Conservation (phyloP, 1,284 basidiomycete species). For the Entoloma clypeatum region DNA sequence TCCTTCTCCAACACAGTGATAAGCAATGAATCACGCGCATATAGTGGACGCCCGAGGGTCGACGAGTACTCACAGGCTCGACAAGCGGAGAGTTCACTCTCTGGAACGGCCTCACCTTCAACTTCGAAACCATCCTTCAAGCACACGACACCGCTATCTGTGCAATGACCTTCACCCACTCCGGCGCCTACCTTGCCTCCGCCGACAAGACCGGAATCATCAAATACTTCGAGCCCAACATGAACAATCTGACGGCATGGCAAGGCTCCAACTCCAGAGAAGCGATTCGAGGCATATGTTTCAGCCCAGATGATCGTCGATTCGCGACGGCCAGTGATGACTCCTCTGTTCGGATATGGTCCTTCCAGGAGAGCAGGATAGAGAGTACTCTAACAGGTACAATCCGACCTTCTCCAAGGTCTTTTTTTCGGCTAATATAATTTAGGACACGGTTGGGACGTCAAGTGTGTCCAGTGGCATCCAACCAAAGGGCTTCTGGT, state of each 20-base stretch:
- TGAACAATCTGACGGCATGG: slow-evolving; percentile 97
- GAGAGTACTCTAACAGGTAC: slow-evolving; percentile 84
- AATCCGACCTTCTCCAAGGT: slow-evolving; percentile 17
- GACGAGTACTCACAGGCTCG: slow-evolving; percentile 90
- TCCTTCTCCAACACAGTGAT: slow-evolving; percentile 6
- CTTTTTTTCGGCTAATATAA: slow-evolving; percentile 4
- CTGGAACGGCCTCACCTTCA: slow-evolving; percentile 99
- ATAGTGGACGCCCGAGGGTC: slow-evolving; percentile 95
- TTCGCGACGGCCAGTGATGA: slow-evolving; percentile 97
- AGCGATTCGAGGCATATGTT: slow-evolving; percentile 87
- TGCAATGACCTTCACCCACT: slow-evolving; percentile 86
- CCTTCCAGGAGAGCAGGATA: slow-evolving; percentile 86
- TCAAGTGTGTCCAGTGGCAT: slow-evolving; percentile 98
- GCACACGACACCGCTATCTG: slow-evolving; percentile 96
- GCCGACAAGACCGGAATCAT: slow-evolving; percentile 92
- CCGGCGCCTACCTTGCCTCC: slow-evolving; percentile 87
- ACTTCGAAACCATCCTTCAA: slow-evolving; percentile 98
- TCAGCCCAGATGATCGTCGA: slow-evolving; percentile 86
- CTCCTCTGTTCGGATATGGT: slow-evolving; percentile 92
- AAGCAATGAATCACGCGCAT: slow-evolving; percentile 6
- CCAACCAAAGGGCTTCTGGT: slow-evolving; percentile 92
- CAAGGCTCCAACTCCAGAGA: slow-evolving; percentile 77
- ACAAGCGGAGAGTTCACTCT: slow-evolving; percentile 98
- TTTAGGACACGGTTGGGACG: slow-evolving; percentile 96
- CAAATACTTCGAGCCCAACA: slow-evolving; percentile 98